These are phyloP conservation scores for Sugiyamaella mastotermitis DNA, from an alignment of 805 yeast species.

Conservation along the genomic window DNA sequence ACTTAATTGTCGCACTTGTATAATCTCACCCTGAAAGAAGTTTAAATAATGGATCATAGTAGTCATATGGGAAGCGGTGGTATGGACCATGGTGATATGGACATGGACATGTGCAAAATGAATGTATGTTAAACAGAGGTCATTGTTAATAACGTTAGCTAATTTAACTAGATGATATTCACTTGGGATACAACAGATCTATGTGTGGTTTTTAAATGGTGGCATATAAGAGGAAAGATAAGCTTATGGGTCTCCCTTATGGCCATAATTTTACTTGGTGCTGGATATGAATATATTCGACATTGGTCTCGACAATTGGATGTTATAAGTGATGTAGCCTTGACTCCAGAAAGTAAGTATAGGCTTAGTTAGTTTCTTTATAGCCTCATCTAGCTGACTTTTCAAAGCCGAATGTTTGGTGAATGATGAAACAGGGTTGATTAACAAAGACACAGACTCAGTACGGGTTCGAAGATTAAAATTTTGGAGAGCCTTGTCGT, in stretches of 20 bases:
- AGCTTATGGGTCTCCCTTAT: slow-evolving; percentile 50
- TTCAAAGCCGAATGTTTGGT: no score
- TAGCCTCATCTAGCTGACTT: no score
- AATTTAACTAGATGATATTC: slow-evolving; percentile 48
- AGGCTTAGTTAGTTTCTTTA: neutral
- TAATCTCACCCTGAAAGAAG: no score
- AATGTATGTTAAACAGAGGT: slow-evolving; percentile 13
- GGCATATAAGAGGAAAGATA: slow-evolving; percentile 57
- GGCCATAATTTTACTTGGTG: slow-evolving; percentile 42
- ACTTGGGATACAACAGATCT: slow-evolving; percentile 73
- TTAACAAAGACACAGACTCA: no score
- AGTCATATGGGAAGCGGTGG: slow-evolving; percentile 19
- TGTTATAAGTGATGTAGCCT: slow-evolving; percentile 2
- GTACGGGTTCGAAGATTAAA: slow-evolving; percentile 3
- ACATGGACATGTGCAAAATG: slow-evolving; percentile 20
- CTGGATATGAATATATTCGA: slow-evolving; percentile 59
- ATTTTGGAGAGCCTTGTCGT: slow-evolving; percentile 26
- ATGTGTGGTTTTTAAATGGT: slow-evolving; percentile 70
- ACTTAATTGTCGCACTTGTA: no score
- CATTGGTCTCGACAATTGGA: slow-evolving; percentile 17
- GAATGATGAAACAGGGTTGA: no score
- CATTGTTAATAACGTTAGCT: neutral
- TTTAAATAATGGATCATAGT: slow-evolving; percentile 17
- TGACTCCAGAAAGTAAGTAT: slow-evolving; percentile 1
- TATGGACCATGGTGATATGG: slow-evolving; percentile 14